Evolutionary conservation across 1,139 yeast species (phyloP).

Genomic region (Debaryomyces fabryi): DNA sequence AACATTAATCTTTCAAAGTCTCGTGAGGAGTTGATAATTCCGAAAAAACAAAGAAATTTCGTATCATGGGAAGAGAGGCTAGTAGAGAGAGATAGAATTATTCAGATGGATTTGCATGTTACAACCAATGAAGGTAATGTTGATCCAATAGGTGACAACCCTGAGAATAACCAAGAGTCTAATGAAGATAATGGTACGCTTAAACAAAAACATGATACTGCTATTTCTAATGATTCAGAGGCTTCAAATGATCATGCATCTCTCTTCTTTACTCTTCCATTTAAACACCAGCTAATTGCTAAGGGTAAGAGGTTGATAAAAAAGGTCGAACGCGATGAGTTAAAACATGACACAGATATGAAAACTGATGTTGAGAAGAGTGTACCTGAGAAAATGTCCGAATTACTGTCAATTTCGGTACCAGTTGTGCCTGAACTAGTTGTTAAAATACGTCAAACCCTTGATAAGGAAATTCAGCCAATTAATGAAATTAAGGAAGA

Average conservation of each 20-base stretch:
- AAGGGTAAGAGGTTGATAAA: constrained; percentile 10
- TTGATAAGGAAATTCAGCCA: constrained; percentile 16
- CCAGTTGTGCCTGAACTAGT: constrained; percentile 15
- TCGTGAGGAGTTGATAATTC: constrained; percentile 43
- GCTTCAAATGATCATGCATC: constrained; percentile 9
- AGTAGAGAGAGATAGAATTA: constrained; percentile 31
- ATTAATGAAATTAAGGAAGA: constrained; percentile 19
- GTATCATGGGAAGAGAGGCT: constrained; percentile 46
- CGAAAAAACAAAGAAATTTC: constrained; percentile 34
- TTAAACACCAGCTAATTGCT: constrained; percentile 23
- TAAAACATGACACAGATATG: neutral
- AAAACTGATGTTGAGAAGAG: constrained; percentile 9
- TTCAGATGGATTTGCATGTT: constrained; percentile 29
- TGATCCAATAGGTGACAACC: constrained; percentile 4
- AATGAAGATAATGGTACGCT: constrained; percentile 9
- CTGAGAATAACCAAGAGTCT: constrained; percentile 12
- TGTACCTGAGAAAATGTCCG: constrained; percentile 15
- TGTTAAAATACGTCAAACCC: constrained; percentile 15
- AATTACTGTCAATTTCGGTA: constrained; percentile 14
- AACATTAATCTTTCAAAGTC: constrained; percentile 41
- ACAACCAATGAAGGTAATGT: constrained; percentile 15
- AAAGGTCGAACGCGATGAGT: neutral
- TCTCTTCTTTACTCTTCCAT: constrained; percentile 26
- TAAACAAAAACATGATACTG: constrained; percentile 4
- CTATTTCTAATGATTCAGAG: constrained; percentile 11